Base-by-base conservation (phyloP, 768 basidiomycete species). In the Rhodocollybia butyracea region DNA sequence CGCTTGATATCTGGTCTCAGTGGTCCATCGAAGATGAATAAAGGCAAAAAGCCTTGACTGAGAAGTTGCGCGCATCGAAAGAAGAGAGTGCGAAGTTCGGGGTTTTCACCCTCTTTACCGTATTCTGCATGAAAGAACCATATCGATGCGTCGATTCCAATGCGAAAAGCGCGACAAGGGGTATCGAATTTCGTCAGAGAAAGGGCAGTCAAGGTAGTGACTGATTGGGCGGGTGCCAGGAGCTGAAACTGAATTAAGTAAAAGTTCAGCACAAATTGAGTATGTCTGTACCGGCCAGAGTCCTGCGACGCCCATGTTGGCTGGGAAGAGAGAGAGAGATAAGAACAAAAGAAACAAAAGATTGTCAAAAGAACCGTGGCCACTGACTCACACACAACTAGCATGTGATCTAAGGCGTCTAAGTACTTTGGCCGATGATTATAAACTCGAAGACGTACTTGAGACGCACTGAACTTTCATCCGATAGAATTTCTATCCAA, bases 11-110 rank as follows among this genome's bases (percentile, higher is more conserved):
- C 80, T 3, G 94, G 94, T 58, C 94, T 81, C 57, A 85, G 81
- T 0, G 90, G 89, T 0, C 94, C 94, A 69, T 97, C 93, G 64
- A 96, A 97, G 3, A 96, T 90, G 67, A 96, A 95, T 12, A 97
- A 78, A 0, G 92, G 92, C 11, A 94, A 78, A 60, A 96, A 84
- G 0, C 94, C 92, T 5, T 85, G 78, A 54, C 78, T 81, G 68
- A 91, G 82, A 2, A 97, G 79, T 22, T 82, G 83, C 36, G 86
- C 84, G 67, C 91, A 92, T 42, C 90, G 88, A 69, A 93, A 95
- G 74, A 94, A 86, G 11, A 88, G 73, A 0, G 83, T 85, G 3
- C 85, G 72, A 19, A 88, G 73, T 56, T 84, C 81, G 3, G 85
- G 86, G 56, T 87, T 86, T 63, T 85, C 82, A 21, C 85, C 86